Evolutionary conservation across 495 filamentous ascomycete genomes (phyloP), one percentile per base, ranked within the genome.

Genomic region (Usnea hakonensis): DNA sequence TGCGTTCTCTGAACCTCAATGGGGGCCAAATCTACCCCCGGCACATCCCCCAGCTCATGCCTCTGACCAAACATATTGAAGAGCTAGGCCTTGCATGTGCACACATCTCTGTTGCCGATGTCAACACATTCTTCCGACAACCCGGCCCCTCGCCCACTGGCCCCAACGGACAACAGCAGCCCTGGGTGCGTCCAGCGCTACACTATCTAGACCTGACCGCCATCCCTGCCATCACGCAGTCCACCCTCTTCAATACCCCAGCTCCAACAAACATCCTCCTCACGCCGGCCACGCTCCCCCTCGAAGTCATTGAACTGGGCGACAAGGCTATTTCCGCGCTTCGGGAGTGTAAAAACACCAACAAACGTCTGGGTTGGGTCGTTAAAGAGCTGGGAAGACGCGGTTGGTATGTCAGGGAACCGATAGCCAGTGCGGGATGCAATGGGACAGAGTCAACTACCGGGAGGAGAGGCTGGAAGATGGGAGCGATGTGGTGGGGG

Each of bases 401-500:
- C 75, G 87, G 87, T 65, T 93, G 77, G 90, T 94, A 77, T 66
- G 87, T 86, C 9, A 76, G 83, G 8, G 79, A 81, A 52, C 67
- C 69, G 37, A 21, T 69, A 21, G 75, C 79, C 40, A 74, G 83
- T 41, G 70, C 70, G 50, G 53, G 55, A 19, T 67, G 66, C 19
- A 64, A 66, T 50, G 69, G 71, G 60, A 0, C 14, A 4, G 56
- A 68, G 10, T 76, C 79, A 68, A 69, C 66, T 60, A 68, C 70
- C 26, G 87, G 86, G 8, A 73, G 79, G 37, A 79, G 87, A 33
- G 69, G 70, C 58, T 95, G 90, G 90, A 95, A 95, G 77, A 89
- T 91, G 89, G 90, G 90, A 16, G 90, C 89, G n/a, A 82, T 82
- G 62, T 87, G 83, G 76, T 94, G 90, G 90, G 90, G 90, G 19